Evolutionary conservation across 1,284 basidiomycete genomes (phyloP), one percentile per base, ranked within the genome.

Genomic region (Peniophora sp.): DNA sequence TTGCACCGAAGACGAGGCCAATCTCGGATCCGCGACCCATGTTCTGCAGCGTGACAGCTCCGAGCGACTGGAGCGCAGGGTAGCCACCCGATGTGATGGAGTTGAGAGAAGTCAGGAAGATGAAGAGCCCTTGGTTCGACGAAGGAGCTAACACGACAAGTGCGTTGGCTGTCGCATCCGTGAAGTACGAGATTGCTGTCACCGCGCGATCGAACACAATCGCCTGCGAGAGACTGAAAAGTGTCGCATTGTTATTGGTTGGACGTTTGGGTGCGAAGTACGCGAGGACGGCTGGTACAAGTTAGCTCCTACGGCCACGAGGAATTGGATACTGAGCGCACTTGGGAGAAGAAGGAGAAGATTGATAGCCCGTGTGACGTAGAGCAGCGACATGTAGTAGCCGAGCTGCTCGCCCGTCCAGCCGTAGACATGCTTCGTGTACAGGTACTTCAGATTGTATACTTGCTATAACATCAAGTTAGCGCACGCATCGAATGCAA

Each of bases 331-430:
- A 23, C 11, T n/a, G 45, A 45, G 63, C 72, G 50, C 58, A 75
- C 75, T 64, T 22, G 77, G 77, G 16, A 79, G 65, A 53, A 77
- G 61, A 25, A 77, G 54, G 2, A 79, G 64, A 3, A 79, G 64
- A 56, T 75, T 76, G 36, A 75, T 56, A 0, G 77, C 75, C 50
- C 75, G 64, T 2, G 71, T 65, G 23, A 73, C 66, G 68, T 75
- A 77, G 10, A 78, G 59, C 2, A 75, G 64, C 0, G 75, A 76
- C 68, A 79, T 77, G 53, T 78, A 79, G 54, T 74, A 71, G 6
- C 75, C 74, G 22, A 77, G 61, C 72, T 77, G 49, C 22, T 69
- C 68, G 9, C 74, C 69, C 3, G 67, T 71, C 77, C 76, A 78
- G 14, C 63, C 59, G 56, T 75, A 79, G 2, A 74, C 70, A 55